Conservation (phyloP, 164 flowering plant species). For the Tinospora cordifolia region DNA sequence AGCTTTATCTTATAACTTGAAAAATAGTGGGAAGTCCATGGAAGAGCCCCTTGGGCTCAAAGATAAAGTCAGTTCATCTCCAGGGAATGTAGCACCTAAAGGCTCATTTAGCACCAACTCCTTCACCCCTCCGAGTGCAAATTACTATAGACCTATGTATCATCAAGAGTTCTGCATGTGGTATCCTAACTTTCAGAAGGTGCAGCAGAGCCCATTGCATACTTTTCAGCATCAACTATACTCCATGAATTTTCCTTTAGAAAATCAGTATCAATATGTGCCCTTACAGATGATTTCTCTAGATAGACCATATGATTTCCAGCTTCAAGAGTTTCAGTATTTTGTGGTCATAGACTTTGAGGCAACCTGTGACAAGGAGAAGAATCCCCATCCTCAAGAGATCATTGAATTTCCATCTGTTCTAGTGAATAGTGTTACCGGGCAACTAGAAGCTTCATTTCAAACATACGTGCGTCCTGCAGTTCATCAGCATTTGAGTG, state of each 20-base stretch:
- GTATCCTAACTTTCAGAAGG: constrained; percentile 41
- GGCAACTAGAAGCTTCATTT: constrained; percentile 68
- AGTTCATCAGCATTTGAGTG: constrained; percentile 62
- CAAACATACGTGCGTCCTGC: constrained; percentile 84
- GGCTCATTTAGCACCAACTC: constrained; percentile 23
- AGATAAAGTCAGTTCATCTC: constrained; percentile 26
- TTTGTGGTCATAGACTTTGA: constrained; percentile 97
- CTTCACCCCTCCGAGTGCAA: constrained; percentile 32
- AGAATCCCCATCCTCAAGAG: constrained; percentile 80
- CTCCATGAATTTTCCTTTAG: constrained; percentile 33
- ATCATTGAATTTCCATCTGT: constrained; percentile 97
- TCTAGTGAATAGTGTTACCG: constrained; percentile 69
- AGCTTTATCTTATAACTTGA: constrained; percentile 33
- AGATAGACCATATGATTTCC: constrained; percentile 35
- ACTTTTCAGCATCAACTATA: constrained; percentile 30
- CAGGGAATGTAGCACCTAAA: constrained; percentile 31
- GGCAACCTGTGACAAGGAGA: constrained; percentile 89
- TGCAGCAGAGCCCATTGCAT: constrained; percentile 39
- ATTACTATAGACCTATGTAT: constrained; percentile 25
- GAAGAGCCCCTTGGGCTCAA: constrained; percentile 35
- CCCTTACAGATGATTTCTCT: constrained; percentile 43
- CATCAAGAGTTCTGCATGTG: constrained; percentile 39
- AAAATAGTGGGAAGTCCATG: constrained; percentile 24
- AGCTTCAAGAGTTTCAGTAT: constrained; percentile 75
- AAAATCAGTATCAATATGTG: constrained; percentile 35